Base-by-base conservation (phyloP, 1,284 basidiomycete species). In the Cryptococcus sp. region DNA sequence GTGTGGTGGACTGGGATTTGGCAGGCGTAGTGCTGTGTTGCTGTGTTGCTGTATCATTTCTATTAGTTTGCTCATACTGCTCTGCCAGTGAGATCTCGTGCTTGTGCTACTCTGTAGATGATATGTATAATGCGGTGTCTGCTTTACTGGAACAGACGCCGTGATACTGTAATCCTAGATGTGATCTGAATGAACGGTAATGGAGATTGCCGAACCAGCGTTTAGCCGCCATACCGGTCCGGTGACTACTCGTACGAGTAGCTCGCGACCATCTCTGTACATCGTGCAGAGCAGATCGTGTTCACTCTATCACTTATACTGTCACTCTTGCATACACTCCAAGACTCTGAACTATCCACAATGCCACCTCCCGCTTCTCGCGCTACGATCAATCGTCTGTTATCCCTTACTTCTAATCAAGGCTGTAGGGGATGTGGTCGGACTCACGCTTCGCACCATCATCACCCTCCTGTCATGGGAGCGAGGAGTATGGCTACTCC, bases 401-500 rank as follows among this genome's bases (percentile, higher is more conserved):
- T 77, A 45, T 60, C 61, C 57, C 62, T 71, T 49, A 77, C 75
- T 15, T 60, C 71, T 50, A 70, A 74, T 45, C 59, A 64, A 35
- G 75, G 75, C 44, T 77, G 75, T 66, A 64, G 74, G 51, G 74
- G 75, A 15, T 77, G 75, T 53, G 75, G 75, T 4, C 57, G 69
- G 10, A 68, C 70, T 23, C 75, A 77, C 57, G 42, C 63, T 5
- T 65, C 65, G 19, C 61, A 70, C 47, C 63, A 70, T 55, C 66
- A 70, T 59, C 50, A 64, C 50, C 50, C 53, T 22, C 57, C 51
- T 40, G 49, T 31, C 46, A 57, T 39, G 42, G 62, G 62, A n/a
- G 22, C 52, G 22, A 61, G 75, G 46, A 71, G 73, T 10, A 70
- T 90, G 64, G 93, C 93, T n/a, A 91, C 90, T 0, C 93, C 93